These are phyloP conservation scores for Neurospora sp. DNA, from an alignment of 495 filamentous ascomycete genomes.

Conservation along the genomic window DNA sequence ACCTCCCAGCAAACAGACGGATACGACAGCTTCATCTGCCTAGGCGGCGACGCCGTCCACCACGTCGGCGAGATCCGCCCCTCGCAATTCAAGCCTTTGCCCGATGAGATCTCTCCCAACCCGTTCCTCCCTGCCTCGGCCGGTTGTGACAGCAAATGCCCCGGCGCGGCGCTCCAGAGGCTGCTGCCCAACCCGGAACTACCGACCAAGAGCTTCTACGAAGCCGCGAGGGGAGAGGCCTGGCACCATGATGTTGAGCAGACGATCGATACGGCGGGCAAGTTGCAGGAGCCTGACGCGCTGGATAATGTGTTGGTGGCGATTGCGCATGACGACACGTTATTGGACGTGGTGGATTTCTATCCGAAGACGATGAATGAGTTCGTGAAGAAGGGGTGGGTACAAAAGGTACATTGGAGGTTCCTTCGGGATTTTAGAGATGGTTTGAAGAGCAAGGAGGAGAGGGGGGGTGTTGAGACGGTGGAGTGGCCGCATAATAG, in stretches of 20 bases:
- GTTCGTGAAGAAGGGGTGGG: slow-evolving; percentile 43
- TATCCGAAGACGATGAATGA: slow-evolving; percentile 41
- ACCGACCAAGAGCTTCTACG: slow-evolving; percentile 27
- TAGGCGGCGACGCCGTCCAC: slow-evolving; percentile 48
- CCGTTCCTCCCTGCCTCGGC: slow-evolving; percentile 18
- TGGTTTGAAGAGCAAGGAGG: neutral
- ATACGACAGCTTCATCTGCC: slow-evolving; percentile 41
- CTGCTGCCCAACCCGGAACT: slow-evolving; percentile 15
- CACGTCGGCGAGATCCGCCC: slow-evolving; percentile 45
- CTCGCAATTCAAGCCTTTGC: slow-evolving; percentile 37
- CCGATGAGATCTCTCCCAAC: slow-evolving; percentile 30
- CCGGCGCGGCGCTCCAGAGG: slow-evolving; percentile 30
- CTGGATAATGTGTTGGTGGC: slow-evolving; percentile 40
- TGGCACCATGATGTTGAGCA: slow-evolving; percentile 19
- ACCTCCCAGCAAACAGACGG: slow-evolving; percentile 14
- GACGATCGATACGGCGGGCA: slow-evolving; percentile 28
- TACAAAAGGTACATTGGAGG: slow-evolving; percentile 37
- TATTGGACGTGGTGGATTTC: slow-evolving; percentile 38
- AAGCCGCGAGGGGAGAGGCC: slow-evolving; percentile 5
- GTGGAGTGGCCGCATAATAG: neutral
- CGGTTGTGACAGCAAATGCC: slow-evolving; percentile 17
- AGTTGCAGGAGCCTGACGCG: slow-evolving; percentile 40
- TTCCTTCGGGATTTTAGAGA: slow-evolving; percentile 45
- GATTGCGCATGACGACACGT: slow-evolving; percentile 42
- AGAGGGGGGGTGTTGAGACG: neutral